A percentile compares a stretch with the other conserved stretches of the same genome.
These are phyloP conservation scores for Ophiostoma novo-ulmi DNA, from an alignment of 2,329 filamentous ascomycete species.

Conservation along the genomic window DNA sequence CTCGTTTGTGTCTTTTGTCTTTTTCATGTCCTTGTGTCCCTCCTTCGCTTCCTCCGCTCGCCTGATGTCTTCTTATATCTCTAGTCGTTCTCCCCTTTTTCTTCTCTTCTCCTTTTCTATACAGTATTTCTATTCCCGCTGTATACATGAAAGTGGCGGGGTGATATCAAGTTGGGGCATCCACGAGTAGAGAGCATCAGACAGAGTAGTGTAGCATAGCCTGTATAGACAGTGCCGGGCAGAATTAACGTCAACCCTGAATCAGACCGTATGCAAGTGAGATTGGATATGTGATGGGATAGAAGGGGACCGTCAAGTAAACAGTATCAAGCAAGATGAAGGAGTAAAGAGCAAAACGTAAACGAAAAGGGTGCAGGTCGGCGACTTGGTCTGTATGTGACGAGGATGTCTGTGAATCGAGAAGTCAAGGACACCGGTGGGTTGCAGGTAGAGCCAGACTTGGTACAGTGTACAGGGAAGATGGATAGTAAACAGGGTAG, in stretches of 20 bases:
- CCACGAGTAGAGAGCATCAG: background rate
- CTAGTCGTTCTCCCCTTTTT: background rate
- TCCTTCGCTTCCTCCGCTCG: background rate
- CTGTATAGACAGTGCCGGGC: background rate
- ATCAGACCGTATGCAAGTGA: background rate
- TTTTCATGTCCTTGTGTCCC: background rate
- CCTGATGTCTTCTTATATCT: background rate
- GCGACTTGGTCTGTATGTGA: background rate
- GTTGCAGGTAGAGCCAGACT: background rate
- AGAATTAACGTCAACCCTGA: background rate
- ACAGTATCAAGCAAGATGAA: background rate
- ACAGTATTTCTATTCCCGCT: background rate
- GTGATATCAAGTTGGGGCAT: background rate
- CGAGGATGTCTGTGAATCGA: background rate
- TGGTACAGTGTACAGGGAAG: background rate
- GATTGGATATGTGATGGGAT: background rate
- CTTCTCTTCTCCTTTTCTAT: background rate
- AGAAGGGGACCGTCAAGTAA: background rate
- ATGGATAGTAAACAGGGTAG: no score
- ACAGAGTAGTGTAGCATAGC: background rate
- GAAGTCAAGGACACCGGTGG: background rate
- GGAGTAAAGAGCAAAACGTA: background rate
- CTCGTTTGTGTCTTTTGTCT: background rate
- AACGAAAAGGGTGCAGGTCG: background rate
- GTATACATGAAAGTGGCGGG: background rate